A percentile compares a stretch with the other conserved stretches of the same genome.
These are phyloP conservation scores for Phyllostachys edulis DNA, from an alignment of 176 grass and related monocot genomes.

Conservation along the genomic window DNA sequence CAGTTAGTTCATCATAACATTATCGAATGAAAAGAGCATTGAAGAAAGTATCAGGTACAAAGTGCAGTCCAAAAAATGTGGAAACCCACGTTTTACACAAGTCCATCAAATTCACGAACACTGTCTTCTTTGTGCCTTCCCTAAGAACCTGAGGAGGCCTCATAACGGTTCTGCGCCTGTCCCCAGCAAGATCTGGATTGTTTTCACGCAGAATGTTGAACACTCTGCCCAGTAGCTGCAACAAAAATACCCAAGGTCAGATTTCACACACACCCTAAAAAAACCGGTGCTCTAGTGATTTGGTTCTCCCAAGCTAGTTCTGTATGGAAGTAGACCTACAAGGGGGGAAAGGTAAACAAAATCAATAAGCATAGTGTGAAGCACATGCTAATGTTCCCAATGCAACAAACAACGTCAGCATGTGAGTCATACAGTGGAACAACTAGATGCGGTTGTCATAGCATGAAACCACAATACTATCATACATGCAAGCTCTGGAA, in stretches of 20 bases:
- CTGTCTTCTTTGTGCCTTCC: constrained; percentile 88
- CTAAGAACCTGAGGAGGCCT: constrained; percentile 77
- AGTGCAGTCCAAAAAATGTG: neutral
- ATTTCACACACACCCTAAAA: neutral
- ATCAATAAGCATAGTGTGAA: neutral
- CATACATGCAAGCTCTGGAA: neutral
- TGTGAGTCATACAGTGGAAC: neutral
- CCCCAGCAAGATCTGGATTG: constrained; percentile 81
- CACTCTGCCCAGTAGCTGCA: constrained; percentile 74
- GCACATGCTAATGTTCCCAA: neutral
- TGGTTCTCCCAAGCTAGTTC: too few species aligned
- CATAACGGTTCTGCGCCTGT: constrained; percentile 68
- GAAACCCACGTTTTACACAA: constrained; percentile 63
- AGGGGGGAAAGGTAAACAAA: too few species aligned
- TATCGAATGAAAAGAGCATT: neutral
- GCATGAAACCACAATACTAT: neutral
- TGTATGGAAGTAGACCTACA: too few species aligned
- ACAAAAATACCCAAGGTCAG: constrained; percentile 1
- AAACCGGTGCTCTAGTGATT: too few species aligned
- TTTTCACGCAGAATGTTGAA: constrained; percentile 79
- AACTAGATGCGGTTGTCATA: neutral
- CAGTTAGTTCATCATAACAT: neutral
- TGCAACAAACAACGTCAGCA: neutral
- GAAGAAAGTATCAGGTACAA: neutral
- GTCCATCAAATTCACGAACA: constrained; percentile 96